These are phyloP conservation scores for Trametes villosa DNA, from an alignment of 768 basidiomycete species.

Conservation along the genomic window DNA sequence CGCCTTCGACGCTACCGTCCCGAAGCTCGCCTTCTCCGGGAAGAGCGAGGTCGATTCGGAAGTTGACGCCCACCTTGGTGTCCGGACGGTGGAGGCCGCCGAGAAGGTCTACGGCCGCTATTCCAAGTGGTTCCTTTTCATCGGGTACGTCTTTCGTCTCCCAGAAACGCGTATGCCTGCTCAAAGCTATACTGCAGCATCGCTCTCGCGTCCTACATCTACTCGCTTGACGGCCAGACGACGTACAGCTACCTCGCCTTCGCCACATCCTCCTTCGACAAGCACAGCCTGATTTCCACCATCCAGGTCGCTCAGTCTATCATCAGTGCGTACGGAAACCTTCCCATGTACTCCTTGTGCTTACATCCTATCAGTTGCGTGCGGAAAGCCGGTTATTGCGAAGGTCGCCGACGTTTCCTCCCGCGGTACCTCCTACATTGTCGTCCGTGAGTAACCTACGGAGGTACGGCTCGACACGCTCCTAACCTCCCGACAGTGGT, in stretches of 20 bases:
- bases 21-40: conserved; percentile 2
- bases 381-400: conserved; percentile 50
- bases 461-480: too few species aligned
- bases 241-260: conserved; percentile 56
- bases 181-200: conserved; percentile 38
- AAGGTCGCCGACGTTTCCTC: conserved; percentile 54
- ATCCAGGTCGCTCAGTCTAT: conserved; percentile 31
- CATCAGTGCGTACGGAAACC: conserved; percentile 39
- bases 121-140: conserved; percentile 51
- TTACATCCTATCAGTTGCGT: conserved; percentile 17
- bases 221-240: conserved; percentile 73
- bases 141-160: conserved; percentile 49
- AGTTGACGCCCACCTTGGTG: conserved; percentile 43
- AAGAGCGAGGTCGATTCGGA: conserved; percentile 15
- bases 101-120: conserved; percentile 55
- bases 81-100: conserved; percentile 53
- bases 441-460: conserved; percentile 60
- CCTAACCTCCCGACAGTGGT: conserved; percentile 29
- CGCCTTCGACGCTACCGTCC: conserved; percentile 6
- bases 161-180: background rate
- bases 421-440: conserved; percentile 47
- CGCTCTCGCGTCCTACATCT: conserved; percentile 72
- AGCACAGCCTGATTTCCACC: conserved; percentile 24
- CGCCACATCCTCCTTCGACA: conserved; percentile 23
- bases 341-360: background rate